Evolutionary conservation across 768 basidiomycete species (phyloP), one percentile per base, ranked within the genome.

Genomic region (Podaxis rugospora): DNA sequence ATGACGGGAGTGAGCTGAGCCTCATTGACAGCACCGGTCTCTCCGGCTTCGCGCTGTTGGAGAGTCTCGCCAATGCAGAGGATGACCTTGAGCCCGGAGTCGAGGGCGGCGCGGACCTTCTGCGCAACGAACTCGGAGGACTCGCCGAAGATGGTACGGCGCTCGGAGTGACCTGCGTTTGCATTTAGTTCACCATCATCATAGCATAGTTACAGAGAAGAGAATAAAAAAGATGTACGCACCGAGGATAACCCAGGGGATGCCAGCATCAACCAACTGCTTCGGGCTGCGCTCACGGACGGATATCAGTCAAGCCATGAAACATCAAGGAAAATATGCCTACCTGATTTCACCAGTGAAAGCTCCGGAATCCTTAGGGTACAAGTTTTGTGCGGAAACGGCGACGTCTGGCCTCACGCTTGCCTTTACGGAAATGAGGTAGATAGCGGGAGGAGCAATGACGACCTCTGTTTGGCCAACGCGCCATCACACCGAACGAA

Each of bases 341-440:
- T 55, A 89, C 92, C 95, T 96, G 78, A 92, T 92, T 77, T 99
- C 97, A 62, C 97, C 97, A 11, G 97, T 98, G 79, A 87, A 99
- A 10, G 96, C 96, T 54, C 96, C 96, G 21, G 84, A 85, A 11
- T 82, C 71, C 75, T 94, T 89, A 72, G 82, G 82, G 80, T 95
- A 92, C 71, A 86, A 85, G 79, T 98, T 98, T 76, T 99, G 95
- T 16, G 95, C 95, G 32, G 93, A 78, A 66, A 98, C 83, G 66
- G 89, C 78, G 71, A 95, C 75, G 44, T 88, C 86, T 62, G 86
- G 82, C 67, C 84, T 78, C 54, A 93, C 67, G 56, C 77, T 69
- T 23, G 83, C 79, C 71, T 85, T 78, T 65, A 95, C 76, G 46
- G 89, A 77, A 63, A 98, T 73, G 49, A 99, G 82, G 76, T 97